Evolutionary conservation across 352 stramenopile species (phyloP).

Genomic region (Phytophthora sp.): DNA sequence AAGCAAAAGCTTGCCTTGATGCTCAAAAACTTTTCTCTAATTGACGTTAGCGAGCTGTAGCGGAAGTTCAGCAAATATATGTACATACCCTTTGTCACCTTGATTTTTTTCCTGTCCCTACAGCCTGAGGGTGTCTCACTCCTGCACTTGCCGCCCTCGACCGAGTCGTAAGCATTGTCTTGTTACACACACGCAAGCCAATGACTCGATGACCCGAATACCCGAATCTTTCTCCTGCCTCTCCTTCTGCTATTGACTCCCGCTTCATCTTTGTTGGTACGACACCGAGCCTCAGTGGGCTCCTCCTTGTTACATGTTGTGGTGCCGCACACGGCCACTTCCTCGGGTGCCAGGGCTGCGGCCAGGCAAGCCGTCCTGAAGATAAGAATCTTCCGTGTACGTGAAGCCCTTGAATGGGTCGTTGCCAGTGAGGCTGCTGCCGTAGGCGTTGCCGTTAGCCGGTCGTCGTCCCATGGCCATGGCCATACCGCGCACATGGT

Average conservation of each 20-base stretch:
- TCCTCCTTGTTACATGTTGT: slow-evolving; percentile 37
- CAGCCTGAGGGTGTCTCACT: slow-evolving; percentile 19
- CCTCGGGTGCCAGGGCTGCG: slow-evolving; percentile 23
- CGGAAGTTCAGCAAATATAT: slow-evolving; percentile 40
- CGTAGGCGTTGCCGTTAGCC: slow-evolving; percentile 43
- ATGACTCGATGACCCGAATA: slow-evolving; percentile 17
- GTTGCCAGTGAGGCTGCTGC: slow-evolving; percentile 62
- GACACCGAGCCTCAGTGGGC: not conserved
- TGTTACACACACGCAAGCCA: slow-evolving; percentile 16
- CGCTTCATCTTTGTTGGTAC: slow-evolving; percentile 15
- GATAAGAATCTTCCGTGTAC: slow-evolving; percentile 84
- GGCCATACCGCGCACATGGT: slow-evolving; percentile 62
- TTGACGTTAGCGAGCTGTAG: slow-evolving; percentile 28
- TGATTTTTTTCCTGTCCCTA: slow-evolving; percentile 30
- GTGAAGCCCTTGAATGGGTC: slow-evolving; percentile 88
- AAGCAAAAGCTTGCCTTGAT: slow-evolving; percentile 17
- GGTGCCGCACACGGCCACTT: slow-evolving; percentile 33
- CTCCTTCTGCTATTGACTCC: slow-evolving; percentile 27
- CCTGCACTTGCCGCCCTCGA: slow-evolving; percentile 22
- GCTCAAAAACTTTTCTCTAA: slow-evolving; percentile 31
- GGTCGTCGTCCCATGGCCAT: slow-evolving; percentile 55
- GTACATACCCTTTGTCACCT: slow-evolving; percentile 39
- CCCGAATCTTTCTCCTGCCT: slow-evolving; percentile 18
- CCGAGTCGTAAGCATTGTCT: slow-evolving; percentile 11
- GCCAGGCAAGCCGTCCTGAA: slow-evolving; percentile 62